Conservation (phyloP, 1,139 yeast species). For the Diutina ranongensis region DNA sequence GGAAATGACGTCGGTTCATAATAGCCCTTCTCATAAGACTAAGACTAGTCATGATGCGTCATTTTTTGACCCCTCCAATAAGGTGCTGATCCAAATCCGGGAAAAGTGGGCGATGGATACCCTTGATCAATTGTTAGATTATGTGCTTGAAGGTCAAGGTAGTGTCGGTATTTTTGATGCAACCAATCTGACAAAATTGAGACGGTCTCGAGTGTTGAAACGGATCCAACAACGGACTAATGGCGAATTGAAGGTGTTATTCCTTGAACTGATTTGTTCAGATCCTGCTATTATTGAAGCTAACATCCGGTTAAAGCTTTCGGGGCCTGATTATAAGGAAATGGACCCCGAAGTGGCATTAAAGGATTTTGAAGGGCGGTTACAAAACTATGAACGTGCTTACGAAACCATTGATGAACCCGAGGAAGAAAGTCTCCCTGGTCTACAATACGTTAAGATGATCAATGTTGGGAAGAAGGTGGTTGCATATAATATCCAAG, state of each 20-base stretch:
- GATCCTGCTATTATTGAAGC: slow-evolving; percentile 68
- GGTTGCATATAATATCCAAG: slow-evolving; percentile 83
- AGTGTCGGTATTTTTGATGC: slow-evolving; percentile 95
- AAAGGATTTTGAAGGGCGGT: slow-evolving; percentile 70
- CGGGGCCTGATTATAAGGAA: slow-evolving; percentile 86
- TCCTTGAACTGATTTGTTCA: slow-evolving; percentile 79
- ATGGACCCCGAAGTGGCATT: slow-evolving; percentile 79
- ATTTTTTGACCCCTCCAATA: slow-evolving; percentile 77
- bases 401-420: slow-evolving; percentile 82
- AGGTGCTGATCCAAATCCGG: slow-evolving; percentile 50
- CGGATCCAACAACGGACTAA: slow-evolving; percentile 60
- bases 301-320: slow-evolving; percentile 72
- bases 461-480: slow-evolving; percentile 92
- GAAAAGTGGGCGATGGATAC: slow-evolving; percentile 98
- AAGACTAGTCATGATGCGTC: slow-evolving; percentile 49
- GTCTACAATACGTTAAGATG: slow-evolving; percentile 85
- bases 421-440: slow-evolving; percentile 42
- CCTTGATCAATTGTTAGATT: slow-evolving; percentile 70
- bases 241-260: slow-evolving; percentile 71
- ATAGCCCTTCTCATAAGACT: slow-evolving; percentile 8
- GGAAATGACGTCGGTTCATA: slow-evolving; percentile 1
- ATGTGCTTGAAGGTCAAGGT: slow-evolving; percentile 69
- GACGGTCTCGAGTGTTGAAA: slow-evolving; percentile 59
- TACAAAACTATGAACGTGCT: slow-evolving; percentile 76
- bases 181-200: slow-evolving; percentile 71